phyloP scores from a whole-genome alignment of 805 yeast genomes.

The Hyphopichia homilentoma region DNA sequence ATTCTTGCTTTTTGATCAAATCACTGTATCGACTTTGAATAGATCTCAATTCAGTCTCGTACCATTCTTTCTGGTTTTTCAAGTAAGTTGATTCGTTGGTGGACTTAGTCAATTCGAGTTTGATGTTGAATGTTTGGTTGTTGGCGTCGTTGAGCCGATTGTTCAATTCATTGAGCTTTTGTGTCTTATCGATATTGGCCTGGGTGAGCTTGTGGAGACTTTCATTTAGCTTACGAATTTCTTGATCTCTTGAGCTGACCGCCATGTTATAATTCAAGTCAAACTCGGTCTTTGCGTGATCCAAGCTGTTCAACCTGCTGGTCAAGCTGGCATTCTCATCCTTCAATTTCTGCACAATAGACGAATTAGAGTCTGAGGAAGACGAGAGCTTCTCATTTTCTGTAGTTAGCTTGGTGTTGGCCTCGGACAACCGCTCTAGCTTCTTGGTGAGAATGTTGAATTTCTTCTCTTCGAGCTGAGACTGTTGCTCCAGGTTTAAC shows the following conservation, averaged over 20 bases:
- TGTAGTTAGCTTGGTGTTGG: constrained; percentile 16
- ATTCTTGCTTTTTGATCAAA: constrained; percentile 34
- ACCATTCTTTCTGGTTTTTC: constrained; percentile 37
- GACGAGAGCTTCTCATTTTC: constrained; percentile 12
- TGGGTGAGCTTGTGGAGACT: constrained; percentile 25
- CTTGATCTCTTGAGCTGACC: constrained; percentile 16
- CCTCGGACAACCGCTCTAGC: constrained; percentile 14
- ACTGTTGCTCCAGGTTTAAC: constrained; percentile 31
- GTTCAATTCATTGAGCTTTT: constrained; percentile 29
- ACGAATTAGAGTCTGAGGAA: constrained; percentile 9
- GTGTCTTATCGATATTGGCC: constrained; percentile 34
- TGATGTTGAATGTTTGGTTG: constrained; percentile 32
- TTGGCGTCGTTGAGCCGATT: constrained; percentile 34
- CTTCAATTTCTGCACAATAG: constrained; percentile 11
- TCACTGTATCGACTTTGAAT: constrained; percentile 36
- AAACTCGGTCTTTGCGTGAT: constrained; percentile 9
- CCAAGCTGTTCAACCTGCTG: constrained; percentile 13
- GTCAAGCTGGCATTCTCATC: constrained; percentile 11
- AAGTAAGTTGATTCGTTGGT: constrained; percentile 31
- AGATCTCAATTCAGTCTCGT: constrained; percentile 31
- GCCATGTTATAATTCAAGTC: constrained; percentile 9
- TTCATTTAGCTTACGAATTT: constrained; percentile 24
- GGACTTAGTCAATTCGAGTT: constrained; percentile 31
- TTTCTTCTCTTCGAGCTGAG: constrained; percentile 22
- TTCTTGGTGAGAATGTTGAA: constrained; percentile 16